Base-by-base conservation (phyloP, 2,329 filamentous ascomycete genomes). In the Sarocladium oryzae region DNA sequence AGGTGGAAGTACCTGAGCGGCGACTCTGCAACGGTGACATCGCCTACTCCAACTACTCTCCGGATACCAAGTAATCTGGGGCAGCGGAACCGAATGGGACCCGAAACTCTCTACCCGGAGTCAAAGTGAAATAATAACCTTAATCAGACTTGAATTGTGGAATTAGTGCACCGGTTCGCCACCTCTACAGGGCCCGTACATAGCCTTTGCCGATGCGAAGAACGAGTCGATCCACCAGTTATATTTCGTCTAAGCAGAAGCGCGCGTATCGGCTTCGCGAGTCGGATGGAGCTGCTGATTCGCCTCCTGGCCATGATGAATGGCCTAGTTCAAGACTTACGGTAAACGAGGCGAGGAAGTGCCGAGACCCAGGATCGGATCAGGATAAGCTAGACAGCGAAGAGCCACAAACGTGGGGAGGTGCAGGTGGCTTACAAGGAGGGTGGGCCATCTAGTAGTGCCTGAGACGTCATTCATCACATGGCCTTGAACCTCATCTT, bases 211-310 rank as follows among this genome's bases (percentile, higher is more conserved):
- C 28, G 10, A 36, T 6, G 15, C 8, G n/a, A 13, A 23, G 18
- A 35, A 20, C 28, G 28, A 37, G 18, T 6, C n/a, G 16, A 40
- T 13, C 18, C 36, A 13, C 13, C 18, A 8, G n/a, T 40, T 35
- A 7, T 16, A 33, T 10, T 6, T 11, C n/a, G 13, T 11, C 4
- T n/a, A 20, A 10, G 10, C 7, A 37, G 16, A 50, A 50, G 48
- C 48, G 48, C 48, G 38, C 48, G 48, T 50, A 50, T 50, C 50
- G 59, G 58, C 54, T 52, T 57, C 11, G 33, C 41, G 15, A 51
- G 53, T 26, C 58, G 56, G 54, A 55, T 62, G 24, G 36, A 24
- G 38, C 26, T 28, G 40, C 8, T n/a, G 11, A n/a, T n/a, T n/a
- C n/a, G n/a, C 7, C 11, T 40, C 36, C 10, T 36, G 9, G 10